A percentile compares a stretch with the other conserved stretches of the same genome.
phyloP scores from a whole-genome alignment of 768 basidiomycete species.

The Chalciporus sphaerocephalus region DNA sequence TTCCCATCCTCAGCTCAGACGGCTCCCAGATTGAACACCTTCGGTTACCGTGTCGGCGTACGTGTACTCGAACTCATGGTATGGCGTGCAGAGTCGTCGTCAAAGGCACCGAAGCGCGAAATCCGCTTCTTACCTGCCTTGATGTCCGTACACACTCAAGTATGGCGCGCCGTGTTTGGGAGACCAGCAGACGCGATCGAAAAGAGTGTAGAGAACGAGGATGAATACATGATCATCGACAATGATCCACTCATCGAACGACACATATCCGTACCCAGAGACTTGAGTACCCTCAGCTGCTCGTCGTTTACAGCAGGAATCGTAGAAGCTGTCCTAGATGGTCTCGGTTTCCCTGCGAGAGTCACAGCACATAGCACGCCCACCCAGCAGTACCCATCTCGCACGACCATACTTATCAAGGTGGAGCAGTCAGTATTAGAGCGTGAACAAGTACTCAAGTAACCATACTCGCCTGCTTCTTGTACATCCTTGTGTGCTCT shows the following conservation, averaged over 20 bases:
- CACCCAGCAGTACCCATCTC: conserved; percentile 68
- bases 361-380: conserved; percentile 96
- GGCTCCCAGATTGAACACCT: conserved; percentile 69
- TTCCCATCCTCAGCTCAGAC: background rate
- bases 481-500: background rate
- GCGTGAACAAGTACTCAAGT: conserved; percentile 88
- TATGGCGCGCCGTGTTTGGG: conserved; percentile 93
- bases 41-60: conserved; percentile 89
- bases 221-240: conserved; percentile 99
- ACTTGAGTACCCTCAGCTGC: conserved; percentile 90
- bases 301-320: conserved; percentile 98
- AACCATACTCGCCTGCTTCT: conserved; percentile 19
- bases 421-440: conserved; percentile 90
- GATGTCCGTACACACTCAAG: conserved; percentile 91
- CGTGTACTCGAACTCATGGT: conserved; percentile 83
- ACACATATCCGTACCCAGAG: conserved; percentile 88
- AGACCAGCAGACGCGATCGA: conserved; percentile 93
- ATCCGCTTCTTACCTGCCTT: conserved; percentile 86
- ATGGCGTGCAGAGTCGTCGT: conserved; percentile 72
- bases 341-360: conserved; percentile 89
- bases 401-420: conserved; percentile 97
- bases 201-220: conserved; percentile 92
- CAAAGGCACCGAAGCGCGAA: conserved; percentile 90
- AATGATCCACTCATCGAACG: conserved; percentile 92
- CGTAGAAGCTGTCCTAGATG: conserved; percentile 94